phyloP scores from a whole-genome alignment of 1,139 yeast genomes.

The Yamadazyma jaroonii region DNA sequence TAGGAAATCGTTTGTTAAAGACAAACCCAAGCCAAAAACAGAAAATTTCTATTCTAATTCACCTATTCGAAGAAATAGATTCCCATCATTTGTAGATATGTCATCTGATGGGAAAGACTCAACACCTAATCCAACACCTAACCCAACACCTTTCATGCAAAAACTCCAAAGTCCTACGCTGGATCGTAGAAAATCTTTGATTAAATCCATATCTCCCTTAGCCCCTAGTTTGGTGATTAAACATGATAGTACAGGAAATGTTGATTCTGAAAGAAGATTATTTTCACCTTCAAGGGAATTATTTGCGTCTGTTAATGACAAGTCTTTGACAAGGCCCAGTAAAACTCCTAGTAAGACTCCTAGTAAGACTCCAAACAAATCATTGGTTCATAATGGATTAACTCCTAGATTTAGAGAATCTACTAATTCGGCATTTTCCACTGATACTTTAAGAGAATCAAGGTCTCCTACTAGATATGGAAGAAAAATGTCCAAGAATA shows the following conservation, averaged over 20 bases:
- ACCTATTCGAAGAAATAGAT: conserved; percentile 14
- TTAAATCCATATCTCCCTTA: conserved; percentile 1
- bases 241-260: not conserved
- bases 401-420: conserved; percentile 1
- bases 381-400: not conserved
- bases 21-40: conserved; percentile 6
- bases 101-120: not conserved
- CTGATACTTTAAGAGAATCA: conserved; percentile 9
- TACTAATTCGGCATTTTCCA: conserved; percentile 7
- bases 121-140: too few species aligned
- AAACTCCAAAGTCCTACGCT: conserved; percentile 1
- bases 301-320: conserved; percentile 1
- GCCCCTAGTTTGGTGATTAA: not conserved
- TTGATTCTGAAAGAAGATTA: not conserved
- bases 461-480: conserved; percentile 16
- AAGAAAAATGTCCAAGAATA: conserved; percentile 7
- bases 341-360: conserved; percentile 1
- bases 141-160: conserved; percentile 1
- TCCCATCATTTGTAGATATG: conserved; percentile 13
- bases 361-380: conserved; percentile 9
- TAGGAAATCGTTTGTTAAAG: conserved; percentile 11
- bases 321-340: not conserved
- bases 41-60: conserved; percentile 9
- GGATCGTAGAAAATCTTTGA: not conserved
- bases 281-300: not conserved